Percentiles rank a stretch among this genome's conserved stretches.
Evolutionary conservation across 352 stramenopile genomes (phyloP).

Genomic region (Phytopythium aichiense): DNA sequence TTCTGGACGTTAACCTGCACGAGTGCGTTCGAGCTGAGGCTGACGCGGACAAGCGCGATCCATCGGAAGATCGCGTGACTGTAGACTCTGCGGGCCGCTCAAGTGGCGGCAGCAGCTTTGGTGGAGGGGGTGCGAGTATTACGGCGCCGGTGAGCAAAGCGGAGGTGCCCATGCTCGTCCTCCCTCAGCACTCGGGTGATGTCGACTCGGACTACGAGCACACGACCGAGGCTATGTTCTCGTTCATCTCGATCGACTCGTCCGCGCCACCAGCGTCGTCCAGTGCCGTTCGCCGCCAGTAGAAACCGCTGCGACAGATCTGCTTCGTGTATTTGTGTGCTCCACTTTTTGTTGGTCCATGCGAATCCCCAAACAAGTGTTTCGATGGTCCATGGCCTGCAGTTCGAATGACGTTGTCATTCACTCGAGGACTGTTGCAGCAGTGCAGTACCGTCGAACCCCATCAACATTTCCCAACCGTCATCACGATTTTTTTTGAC

Average conservation of each 20-base stretch:
- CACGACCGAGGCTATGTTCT: conserved; percentile 25
- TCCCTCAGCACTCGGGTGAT: conserved; percentile 9
- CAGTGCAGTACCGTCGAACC: too few relatives aligned
- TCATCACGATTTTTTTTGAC: too few relatives aligned
- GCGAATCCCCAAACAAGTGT: too few relatives aligned
- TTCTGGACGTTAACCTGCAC: conserved; percentile 47
- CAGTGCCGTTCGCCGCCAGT: neutral
- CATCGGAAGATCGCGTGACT: conserved; percentile 13
- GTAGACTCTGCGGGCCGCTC: conserved; percentile 1
- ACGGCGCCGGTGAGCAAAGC: conserved; percentile 11
- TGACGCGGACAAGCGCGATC: conserved; percentile 12
- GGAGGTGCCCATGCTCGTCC: neutral
- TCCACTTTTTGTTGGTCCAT: too few relatives aligned
- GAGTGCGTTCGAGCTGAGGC: conserved; percentile 9
- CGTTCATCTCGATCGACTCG: conserved; percentile 30
- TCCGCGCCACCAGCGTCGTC: conserved; percentile 7
- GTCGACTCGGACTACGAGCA: conserved; percentile 19
- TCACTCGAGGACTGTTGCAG: too few relatives aligned
- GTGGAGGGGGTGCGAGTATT: neutral
- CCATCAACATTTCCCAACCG: too few relatives aligned
- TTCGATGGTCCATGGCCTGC: too few relatives aligned
- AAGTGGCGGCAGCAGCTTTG: neutral
- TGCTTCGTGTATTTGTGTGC: too few relatives aligned
- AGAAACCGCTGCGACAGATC: neutral
- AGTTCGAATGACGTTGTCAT: too few relatives aligned